Conservation (phyloP, 2,329 filamentous ascomycete genomes). For the Ophiostoma australiae region DNA sequence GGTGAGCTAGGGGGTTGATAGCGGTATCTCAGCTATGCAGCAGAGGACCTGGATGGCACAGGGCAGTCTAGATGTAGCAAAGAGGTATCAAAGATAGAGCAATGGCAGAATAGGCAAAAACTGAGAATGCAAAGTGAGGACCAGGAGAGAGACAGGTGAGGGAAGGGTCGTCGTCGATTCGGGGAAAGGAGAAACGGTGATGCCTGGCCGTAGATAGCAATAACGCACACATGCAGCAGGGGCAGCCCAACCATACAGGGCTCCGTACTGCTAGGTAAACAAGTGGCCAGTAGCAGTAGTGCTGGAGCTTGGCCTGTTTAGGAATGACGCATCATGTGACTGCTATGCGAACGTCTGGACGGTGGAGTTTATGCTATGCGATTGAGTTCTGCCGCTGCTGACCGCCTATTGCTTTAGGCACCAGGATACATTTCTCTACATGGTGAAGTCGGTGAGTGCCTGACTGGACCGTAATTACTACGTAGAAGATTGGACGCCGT, state of each 20-base stretch:
- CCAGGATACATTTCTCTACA: neutral
- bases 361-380: neutral
- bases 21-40: neutral
- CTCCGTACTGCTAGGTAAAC: slow-evolving; percentile 13
- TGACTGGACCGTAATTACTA: neutral
- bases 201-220: slow-evolving; percentile 21
- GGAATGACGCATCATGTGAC: slow-evolving; percentile 27
- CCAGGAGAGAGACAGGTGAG: slow-evolving; percentile 5
- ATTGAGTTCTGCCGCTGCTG: slow-evolving; percentile 12
- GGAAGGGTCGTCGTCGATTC: slow-evolving; percentile 7
- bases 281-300: neutral
- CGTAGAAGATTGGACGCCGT: neutral
- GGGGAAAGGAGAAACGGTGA: slow-evolving; percentile 20
- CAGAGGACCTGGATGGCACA: neutral
- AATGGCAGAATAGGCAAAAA: neutral
- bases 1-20: slow-evolving; percentile 8
- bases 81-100: neutral
- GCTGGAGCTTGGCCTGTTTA: slow-evolving; percentile 8
- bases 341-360: neutral
- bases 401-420: slow-evolving; percentile 17
- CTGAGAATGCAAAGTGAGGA: neutral
- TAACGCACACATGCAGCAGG: slow-evolving; percentile 9
- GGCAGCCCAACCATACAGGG: slow-evolving; percentile 8
- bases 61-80: neutral
- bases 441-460: slow-evolving; percentile 3